Conservation (phyloP, 139 green algal genomes). For the Eudorina sp. region DNA sequence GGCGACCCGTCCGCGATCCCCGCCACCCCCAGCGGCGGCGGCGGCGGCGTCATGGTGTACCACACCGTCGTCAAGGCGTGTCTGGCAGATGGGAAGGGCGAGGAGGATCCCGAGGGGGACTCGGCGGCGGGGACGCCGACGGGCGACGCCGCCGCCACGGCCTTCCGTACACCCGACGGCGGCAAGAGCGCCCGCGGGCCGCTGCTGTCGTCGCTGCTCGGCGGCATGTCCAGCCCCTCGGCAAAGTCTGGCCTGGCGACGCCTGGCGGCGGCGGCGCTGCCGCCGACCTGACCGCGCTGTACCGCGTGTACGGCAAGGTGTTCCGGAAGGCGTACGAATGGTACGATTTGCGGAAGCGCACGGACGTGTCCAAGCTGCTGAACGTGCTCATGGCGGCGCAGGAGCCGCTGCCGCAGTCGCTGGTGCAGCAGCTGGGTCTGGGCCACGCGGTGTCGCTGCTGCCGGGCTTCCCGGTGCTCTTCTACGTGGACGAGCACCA, state of each 20-base stretch:
- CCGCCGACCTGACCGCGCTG: not conserved
- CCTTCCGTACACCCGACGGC: too few species aligned
- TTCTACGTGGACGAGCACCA: slow-evolving; percentile 56
- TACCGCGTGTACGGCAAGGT: slow-evolving; percentile 29
- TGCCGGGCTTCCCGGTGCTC: slow-evolving; percentile 28
- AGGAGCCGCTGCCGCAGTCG: slow-evolving; percentile 10
- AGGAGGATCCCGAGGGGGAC: not conserved
- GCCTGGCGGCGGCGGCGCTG: not conserved
- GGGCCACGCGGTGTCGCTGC: not conserved
- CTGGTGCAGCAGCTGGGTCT: slow-evolving; percentile 23
- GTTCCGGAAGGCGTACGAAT: not conserved
- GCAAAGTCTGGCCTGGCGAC: not conserved
- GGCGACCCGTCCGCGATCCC: too few species aligned
- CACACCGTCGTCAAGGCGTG: slow-evolving; percentile 12
- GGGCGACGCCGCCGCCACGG: not conserved
- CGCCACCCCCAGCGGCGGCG: too few species aligned
- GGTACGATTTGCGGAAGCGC: not conserved
- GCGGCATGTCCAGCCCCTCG: not conserved
- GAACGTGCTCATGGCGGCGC: slow-evolving; percentile 18
- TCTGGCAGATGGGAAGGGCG: not conserved
- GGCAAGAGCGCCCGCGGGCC: too few species aligned
- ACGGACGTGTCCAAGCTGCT: not conserved
- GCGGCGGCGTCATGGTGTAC: slow-evolving; percentile 31
- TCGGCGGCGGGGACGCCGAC: not conserved
- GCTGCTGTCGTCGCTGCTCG: too few species aligned